Base-by-base conservation (phyloP, 805 yeast genomes). In the Dipodascus geniculatus region DNA sequence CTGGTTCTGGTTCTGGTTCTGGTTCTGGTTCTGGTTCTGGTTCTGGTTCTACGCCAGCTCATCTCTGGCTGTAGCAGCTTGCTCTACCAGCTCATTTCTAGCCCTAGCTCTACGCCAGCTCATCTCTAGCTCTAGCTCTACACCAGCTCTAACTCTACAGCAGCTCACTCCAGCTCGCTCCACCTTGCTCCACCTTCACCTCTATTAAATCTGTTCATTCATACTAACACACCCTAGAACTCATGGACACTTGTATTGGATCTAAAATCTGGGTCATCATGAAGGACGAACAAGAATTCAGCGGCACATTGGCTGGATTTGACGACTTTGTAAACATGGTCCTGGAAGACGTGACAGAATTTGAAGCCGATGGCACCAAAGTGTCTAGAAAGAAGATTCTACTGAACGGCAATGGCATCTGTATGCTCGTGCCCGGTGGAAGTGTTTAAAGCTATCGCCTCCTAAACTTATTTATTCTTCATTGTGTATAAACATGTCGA, bases 291-390 rank as follows among this genome's bases (percentile, higher is more conserved):
- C 73, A 76, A 65, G 97, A 90, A 66, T 93, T 88, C 65, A 76
- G 78, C n/a, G 99, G 99, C 1, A 87, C 82, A 2, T 73, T 93
- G 51, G 79, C 85, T 24, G 98, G 98, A 1, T 91, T 91, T 68
- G 99, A 93, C 66, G 98, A 93, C 68, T 91, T 84, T 62, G 97
- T 93, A 56, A 93, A 87, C 65, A 81, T 90, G 68, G 95, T 93
- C 9, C 74, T 93, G 52, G 86, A 85, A 61, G 83, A 90, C 61
- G 97, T 85, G 38, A 76, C 76, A 6, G 96, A 87, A 61, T 72
- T 51, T 22, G 57, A 52, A 51, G 28, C 54, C 2, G 48, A 55
- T 17, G 68, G 65, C 33, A 57, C 58, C 23, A 56, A 59, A 52
- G 57, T 55, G n/a, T 53, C 58, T 50, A 66, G 59, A 51, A 49